Percentiles rank a stretch among this genome's conserved stretches.
These are phyloP conservation scores for Globisporangium barbulae DNA, from an alignment of 352 stramenopile species.

Conservation along the genomic window DNA sequence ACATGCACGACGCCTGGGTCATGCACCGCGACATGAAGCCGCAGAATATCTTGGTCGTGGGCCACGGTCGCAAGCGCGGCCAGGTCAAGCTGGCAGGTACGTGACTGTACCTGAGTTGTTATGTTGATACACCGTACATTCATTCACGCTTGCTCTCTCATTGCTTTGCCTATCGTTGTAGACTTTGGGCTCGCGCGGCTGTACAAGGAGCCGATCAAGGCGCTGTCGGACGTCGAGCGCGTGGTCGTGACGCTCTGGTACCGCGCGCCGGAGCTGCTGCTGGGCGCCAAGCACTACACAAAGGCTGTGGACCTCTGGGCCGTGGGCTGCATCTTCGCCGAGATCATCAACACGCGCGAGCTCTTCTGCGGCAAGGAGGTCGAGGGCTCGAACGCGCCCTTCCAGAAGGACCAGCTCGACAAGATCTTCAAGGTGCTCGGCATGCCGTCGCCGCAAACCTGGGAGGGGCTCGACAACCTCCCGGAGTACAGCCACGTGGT, in stretches of 20 bases:
- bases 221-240: constrained; percentile 83
- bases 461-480: constrained; percentile 80
- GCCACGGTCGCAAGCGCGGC: constrained; percentile 73
- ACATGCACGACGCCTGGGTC: constrained; percentile 93
- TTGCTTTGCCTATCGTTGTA: constrained; percentile 6
- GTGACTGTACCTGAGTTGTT: constrained; percentile 1
- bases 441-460: constrained; percentile 80
- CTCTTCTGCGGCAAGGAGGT: constrained; percentile 89
- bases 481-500: constrained; percentile 82
- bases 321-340: constrained; percentile 95
- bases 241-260: constrained; percentile 98
- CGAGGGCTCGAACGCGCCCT: constrained; percentile 82
- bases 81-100: constrained; percentile 79
- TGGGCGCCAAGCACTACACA: constrained; percentile 92
- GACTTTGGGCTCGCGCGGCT: constrained; percentile 87
- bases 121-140: background rate
- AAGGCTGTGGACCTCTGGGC: constrained; percentile 96
- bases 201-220: constrained; percentile 88
- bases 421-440: constrained; percentile 91
- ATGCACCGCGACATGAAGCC: constrained; percentile 94
- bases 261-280: constrained; percentile 91
- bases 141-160: background rate
- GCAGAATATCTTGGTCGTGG: constrained; percentile 92
- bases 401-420: constrained; percentile 89
- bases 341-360: constrained; percentile 87